Percentiles rank a stretch among this genome's conserved stretches.
Evolutionary conservation across 176 grass and related monocot genomes (phyloP).

Genomic region (Melocanna baccifera): DNA sequence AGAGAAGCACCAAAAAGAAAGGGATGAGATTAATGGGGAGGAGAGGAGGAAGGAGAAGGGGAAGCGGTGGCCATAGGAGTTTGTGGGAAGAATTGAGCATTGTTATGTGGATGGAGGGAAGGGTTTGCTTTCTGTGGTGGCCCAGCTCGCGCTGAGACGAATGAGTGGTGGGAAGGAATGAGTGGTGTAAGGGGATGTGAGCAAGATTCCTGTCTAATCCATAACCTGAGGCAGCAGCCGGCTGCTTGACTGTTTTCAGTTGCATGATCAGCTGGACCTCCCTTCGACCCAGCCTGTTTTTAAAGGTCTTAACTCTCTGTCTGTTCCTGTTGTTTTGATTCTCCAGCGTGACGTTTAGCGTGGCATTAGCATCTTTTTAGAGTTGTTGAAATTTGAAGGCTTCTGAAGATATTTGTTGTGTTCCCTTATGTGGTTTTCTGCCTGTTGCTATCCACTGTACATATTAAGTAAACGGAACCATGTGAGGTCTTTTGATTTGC

Average conservation of each 20-base stretch:
- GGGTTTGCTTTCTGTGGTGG: constrained; percentile 36
- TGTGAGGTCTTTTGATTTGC: not conserved
- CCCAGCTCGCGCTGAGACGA: constrained; percentile 32
- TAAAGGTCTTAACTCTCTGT: constrained; percentile 2
- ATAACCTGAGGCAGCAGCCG: constrained; percentile 40
- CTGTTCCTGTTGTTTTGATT: constrained; percentile 33
- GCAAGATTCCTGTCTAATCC: constrained; percentile 76
- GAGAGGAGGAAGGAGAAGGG: constrained; percentile 31
- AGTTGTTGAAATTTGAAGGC: not conserved
- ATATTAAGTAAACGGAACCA: not conserved
- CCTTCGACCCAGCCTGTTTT: constrained; percentile 1
- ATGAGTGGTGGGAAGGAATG: constrained; percentile 54
- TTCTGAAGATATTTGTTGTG: constrained; percentile 17
- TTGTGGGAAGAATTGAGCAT: constrained; percentile 42
- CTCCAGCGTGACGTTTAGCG: not conserved
- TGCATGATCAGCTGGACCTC: constrained; percentile 16
- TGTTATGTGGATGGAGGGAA: constrained; percentile 25
- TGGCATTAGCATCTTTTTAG: constrained; percentile 18
- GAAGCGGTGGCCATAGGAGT: constrained; percentile 43
- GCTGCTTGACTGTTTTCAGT: constrained; percentile 31
- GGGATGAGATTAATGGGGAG: constrained; percentile 39
- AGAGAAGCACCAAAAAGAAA: not conserved
- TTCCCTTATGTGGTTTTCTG: constrained; percentile 6
- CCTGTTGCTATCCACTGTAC: not conserved
- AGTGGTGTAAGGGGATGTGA: constrained; percentile 51